Evolutionary conservation across 2,329 filamentous ascomycete species (phyloP), one percentile per base, ranked within the genome.

Genomic region (Penicillium sp.): DNA sequence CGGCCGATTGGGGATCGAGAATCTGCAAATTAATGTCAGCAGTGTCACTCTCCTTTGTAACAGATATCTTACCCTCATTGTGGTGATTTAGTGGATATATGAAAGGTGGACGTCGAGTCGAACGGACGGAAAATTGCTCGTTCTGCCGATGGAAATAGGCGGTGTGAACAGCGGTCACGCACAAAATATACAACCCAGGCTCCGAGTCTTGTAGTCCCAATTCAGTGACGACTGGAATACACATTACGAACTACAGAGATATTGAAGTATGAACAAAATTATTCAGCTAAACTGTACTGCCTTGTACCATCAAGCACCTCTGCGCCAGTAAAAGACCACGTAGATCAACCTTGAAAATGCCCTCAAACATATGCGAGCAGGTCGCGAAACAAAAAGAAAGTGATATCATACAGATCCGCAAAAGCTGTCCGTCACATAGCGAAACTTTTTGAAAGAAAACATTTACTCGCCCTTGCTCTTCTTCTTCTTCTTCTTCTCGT

Each of bases 381-480:
- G 57, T 50, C 55, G 59, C 60, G 56, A 53, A 61, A 63, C 46
- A 58, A 54, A 62, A 59, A 61, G 46, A 56, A 63, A 60, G 64
- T 71, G 68, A 72, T 74, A 75, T 74, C 71, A 74, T 74, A 74
- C 72, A 75, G 63, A 66, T 73, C 52, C 58, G 58, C 62, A 57
- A 54, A 62, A 61, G 46, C 55, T 47, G 61, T 59, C 59, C 53
- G 60, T 59, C 62, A 64, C 61, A 56, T 61, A 61, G 62, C 52
- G 62, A 67, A 63, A 63, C 60, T 70, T 67, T 71, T 68, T 68
- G 70, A 74, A 71, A 71, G 69, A 69, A 71, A 58, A 62, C 71
- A 87, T 81, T 74, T 88, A 82, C 71, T 81, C 80, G 72, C 82
- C 81, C 62, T 75, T 74, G 56, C 68, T 76, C 57, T 78, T 76